These are phyloP conservation scores for Jatropha multifida DNA, from an alignment of 441 rosid species.

Conservation along the genomic window DNA sequence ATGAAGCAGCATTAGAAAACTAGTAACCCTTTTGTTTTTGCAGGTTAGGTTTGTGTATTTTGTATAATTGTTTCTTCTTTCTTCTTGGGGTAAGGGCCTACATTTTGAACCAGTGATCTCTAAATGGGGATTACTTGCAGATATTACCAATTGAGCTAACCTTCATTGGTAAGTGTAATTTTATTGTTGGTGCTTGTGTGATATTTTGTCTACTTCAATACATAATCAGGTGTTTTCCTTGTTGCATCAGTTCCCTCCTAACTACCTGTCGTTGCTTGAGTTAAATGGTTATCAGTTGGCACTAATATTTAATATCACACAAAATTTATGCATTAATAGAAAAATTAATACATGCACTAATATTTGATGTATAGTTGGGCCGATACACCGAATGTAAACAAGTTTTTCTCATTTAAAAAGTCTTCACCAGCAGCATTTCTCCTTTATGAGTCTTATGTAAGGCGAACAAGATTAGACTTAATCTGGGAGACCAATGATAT, in stretches of 20 bases:
- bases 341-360: too few relatives aligned
- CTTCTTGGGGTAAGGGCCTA: background rate
- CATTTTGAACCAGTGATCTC: background rate
- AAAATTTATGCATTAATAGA: too few relatives aligned
- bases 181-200: slow-evolving; percentile 12
- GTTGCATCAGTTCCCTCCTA: background rate
- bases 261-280: background rate
- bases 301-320: too few relatives aligned
- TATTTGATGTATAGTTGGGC: too few relatives aligned
- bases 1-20: slow-evolving; percentile 26
- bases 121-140: background rate
- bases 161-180: background rate
- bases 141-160: slow-evolving; percentile 6
- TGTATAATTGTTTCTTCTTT: background rate
- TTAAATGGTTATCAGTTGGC: background rate
- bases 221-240: background rate
- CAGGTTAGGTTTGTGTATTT: slow-evolving; percentile 24
- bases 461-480: too few relatives aligned
- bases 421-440: too few relatives aligned
- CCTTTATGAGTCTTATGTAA: too few relatives aligned
- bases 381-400: too few relatives aligned
- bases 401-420: too few relatives aligned
- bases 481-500: too few relatives aligned
- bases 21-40: slow-evolving; percentile 13
- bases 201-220: background rate